These are phyloP conservation scores for Trichoderma breve DNA, from an alignment of 2,329 filamentous ascomycete species.

Conservation along the genomic window DNA sequence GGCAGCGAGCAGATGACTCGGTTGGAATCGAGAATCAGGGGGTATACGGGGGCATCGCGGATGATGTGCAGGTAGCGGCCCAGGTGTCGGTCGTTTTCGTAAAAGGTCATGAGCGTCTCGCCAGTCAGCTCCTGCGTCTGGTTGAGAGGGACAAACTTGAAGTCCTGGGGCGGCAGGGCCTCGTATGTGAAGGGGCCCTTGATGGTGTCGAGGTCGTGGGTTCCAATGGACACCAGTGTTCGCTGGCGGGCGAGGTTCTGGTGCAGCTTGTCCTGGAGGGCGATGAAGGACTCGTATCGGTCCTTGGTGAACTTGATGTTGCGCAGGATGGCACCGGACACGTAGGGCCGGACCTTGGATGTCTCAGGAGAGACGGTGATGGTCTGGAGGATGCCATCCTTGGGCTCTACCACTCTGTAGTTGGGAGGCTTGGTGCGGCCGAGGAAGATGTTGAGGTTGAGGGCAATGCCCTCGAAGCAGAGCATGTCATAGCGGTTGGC, in stretches of 20 bases:
- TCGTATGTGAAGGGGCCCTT: slow-evolving; percentile 97
- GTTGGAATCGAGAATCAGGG: slow-evolving; percentile 90
- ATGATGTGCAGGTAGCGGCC: slow-evolving; percentile 92
- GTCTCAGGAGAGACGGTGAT: slow-evolving; percentile 79
- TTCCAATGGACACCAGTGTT: slow-evolving; percentile 94
- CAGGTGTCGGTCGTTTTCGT: slow-evolving; percentile 91
- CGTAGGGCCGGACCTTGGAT: slow-evolving; percentile 76
- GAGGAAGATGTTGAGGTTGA: slow-evolving; percentile 94
- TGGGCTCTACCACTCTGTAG: slow-evolving; percentile 71
- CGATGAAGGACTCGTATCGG: slow-evolving; percentile 95
- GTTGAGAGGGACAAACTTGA: slow-evolving; percentile 87
- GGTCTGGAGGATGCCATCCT: slow-evolving; percentile 70
- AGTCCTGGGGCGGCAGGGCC: slow-evolving; percentile 84
- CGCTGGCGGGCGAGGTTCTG: slow-evolving; percentile 91
- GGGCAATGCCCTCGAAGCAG: slow-evolving; percentile 92
- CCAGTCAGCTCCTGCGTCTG: slow-evolving; percentile 85
- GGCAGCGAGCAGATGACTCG: slow-evolving; percentile 86
- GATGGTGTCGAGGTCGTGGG: slow-evolving; percentile 91
- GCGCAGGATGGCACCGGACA: slow-evolving; percentile 84
- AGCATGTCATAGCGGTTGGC: slow-evolving; percentile 95
- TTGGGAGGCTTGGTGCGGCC: slow-evolving; percentile 73
- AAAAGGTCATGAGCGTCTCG: slow-evolving; percentile 88
- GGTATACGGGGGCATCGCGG: slow-evolving; percentile 87
- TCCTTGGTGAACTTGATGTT: slow-evolving; percentile 89
- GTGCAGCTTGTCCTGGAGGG: slow-evolving; percentile 95